Conservation (phyloP, 2,329 filamentous ascomycete genomes). For the Scytalidium lignicola region DNA sequence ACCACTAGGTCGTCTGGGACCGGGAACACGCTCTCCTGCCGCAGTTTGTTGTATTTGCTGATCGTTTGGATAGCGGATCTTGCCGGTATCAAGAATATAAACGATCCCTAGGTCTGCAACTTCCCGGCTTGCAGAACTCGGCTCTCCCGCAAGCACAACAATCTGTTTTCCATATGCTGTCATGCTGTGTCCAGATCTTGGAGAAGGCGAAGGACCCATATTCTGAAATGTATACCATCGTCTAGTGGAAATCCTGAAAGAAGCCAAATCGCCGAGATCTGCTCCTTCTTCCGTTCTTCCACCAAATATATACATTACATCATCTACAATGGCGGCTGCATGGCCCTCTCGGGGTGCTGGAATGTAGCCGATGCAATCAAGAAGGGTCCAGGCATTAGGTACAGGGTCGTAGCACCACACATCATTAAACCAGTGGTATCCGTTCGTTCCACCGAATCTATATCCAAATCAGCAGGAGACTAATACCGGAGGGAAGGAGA, state of each 20-base stretch:
- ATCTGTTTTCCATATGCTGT: conserved; percentile 90
- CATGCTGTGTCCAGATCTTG: conserved; percentile 96
- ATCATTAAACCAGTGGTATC: conserved; percentile 96
- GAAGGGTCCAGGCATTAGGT: conserved; percentile 75
- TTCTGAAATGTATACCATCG: conserved; percentile 99
- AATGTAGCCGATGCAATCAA: conserved; percentile 97
- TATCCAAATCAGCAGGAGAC: background rate
- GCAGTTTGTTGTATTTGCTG: conserved; percentile 32
- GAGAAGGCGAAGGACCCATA: conserved; percentile 93
- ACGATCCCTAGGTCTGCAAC: conserved; percentile 81
- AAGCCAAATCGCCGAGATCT: conserved; percentile 88
- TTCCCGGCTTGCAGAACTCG: conserved; percentile 77
- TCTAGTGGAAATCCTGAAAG: conserved; percentile 73
- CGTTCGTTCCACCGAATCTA: conserved; percentile 96
- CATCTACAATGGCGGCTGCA: conserved; percentile 85
- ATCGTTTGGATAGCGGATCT: conserved; percentile 94
- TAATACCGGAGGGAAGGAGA: background rate
- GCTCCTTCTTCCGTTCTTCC: conserved; percentile 89
- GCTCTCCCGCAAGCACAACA: conserved; percentile 88
- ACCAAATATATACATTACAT: conserved; percentile 99
- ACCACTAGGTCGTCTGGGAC: conserved; percentile 35
- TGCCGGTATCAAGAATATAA: conserved; percentile 89
- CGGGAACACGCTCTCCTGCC: conserved; percentile 33
- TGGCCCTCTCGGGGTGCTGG: conserved; percentile 91
- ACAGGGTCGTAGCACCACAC: conserved; percentile 94